Percentiles rank a stretch among this genome's conserved stretches.
phyloP scores from a whole-genome alignment of 2,329 filamentous ascomycete species.

The Epichloe baconii region DNA sequence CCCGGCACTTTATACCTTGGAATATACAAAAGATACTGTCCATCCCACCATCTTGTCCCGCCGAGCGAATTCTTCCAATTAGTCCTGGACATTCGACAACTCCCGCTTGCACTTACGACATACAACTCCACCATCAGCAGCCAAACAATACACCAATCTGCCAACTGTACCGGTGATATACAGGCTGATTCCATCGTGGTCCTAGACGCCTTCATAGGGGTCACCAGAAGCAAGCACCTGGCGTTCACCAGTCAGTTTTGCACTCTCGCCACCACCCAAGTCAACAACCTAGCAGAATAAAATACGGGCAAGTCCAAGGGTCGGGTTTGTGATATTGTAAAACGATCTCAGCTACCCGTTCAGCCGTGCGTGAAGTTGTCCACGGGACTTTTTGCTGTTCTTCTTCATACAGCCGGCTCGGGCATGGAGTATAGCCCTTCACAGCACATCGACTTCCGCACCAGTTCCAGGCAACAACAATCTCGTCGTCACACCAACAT shows the following conservation, averaged over 20 bases:
- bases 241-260: not conserved
- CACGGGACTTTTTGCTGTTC: not conserved
- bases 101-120: not conserved
- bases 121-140: not conserved
- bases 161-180: not conserved
- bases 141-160: not conserved
- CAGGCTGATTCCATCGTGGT: not conserved
- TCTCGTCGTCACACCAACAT: conserved; percentile 25
- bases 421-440: conserved; percentile 30
- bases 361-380: not conserved
- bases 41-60: conserved; percentile 5
- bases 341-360: not conserved
- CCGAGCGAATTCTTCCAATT: not conserved
- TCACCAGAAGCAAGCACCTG: not conserved
- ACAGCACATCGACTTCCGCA: conserved; percentile 17
- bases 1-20: conserved; percentile 12
- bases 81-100: not conserved
- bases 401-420: not conserved
- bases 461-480: conserved; percentile 14
- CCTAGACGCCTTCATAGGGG: not conserved
- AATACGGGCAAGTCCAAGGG: not conserved
- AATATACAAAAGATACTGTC: conserved; percentile 17
- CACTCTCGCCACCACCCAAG: not conserved
- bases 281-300: not conserved
- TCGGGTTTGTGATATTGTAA: not conserved